Base-by-base conservation (phyloP, 75 land plant genomes). In the Isoetes taiwanensis region DNA sequence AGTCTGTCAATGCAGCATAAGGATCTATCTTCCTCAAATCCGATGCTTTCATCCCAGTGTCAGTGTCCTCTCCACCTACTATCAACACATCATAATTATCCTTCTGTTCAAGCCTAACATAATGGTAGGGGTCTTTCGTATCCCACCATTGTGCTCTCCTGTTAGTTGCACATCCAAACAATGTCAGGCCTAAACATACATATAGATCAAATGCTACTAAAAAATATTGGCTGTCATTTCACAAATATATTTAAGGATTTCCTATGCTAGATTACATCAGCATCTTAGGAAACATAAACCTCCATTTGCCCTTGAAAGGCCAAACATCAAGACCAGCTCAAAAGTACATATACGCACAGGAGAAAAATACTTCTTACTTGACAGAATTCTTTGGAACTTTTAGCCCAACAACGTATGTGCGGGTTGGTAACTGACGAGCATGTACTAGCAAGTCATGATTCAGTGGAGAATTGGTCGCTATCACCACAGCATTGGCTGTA, bases 101-200 rank as follows among this genome's bases (percentile, higher is more conserved):
- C 29, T 58, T 72, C 37, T 56, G 31, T 52, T 73, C 75, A 10
- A 52, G 53, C 33, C 75, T 26, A 9, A 73, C 43, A 50, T 70
- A 70, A 31, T 70, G 76, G 34, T 70, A 73, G 24, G 61, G 38
- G n/a, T 70, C 75, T 9, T 26, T 34, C 23, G 76, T 72, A 34
- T 72, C 75, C 73, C 76, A 71, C 76, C 68, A 64, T 48, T 71
- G 41, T 10, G 76, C 62, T 50, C 19, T 52, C 56, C 75, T 71
- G 62, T 48, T n/a, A n/a, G n/a, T n/a, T n/a, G n/a, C n/a, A n/a
- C n/a, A n/a, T n/a, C n/a, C n/a, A n/a, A n/a, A n/a, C n/a, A n/a
- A n/a, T n/a, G n/a, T n/a, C n/a, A n/a, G n/a, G n/a, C n/a, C n/a
- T n/a, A n/a, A n/a, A n/a, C n/a, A n/a, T n/a, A n/a, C n/a, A n/a